A percentile compares a stretch with the other conserved stretches of the same genome.
Conservation (phyloP, 495 filamentous ascomycete species). For the Delitschia confertaspora region DNA sequence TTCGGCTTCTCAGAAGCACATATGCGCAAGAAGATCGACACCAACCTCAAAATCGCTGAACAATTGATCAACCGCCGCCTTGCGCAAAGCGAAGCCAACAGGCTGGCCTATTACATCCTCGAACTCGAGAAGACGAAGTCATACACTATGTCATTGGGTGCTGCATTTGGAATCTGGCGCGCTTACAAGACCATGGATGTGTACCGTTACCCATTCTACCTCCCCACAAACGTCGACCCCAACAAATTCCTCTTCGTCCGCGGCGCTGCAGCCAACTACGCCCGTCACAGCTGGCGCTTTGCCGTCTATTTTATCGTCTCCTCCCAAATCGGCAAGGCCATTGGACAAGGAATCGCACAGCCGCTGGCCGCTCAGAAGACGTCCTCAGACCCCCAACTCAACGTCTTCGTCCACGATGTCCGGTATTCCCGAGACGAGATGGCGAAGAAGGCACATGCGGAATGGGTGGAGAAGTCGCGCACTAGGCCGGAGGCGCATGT, state of each 20-base stretch:
- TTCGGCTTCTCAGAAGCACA: constrained; percentile 4
- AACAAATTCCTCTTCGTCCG: constrained; percentile 21
- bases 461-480: too few relatives aligned
- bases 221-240: constrained; percentile 21
- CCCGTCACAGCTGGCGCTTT: constrained; percentile 18
- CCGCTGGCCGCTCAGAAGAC: constrained; percentile 2
- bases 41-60: constrained; percentile 5
- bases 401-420: not conserved
- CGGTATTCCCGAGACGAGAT: not conserved
- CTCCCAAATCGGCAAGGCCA: constrained; percentile 9
- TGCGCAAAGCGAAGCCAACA: constrained; percentile 10
- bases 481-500: not conserved
- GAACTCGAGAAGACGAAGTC: constrained; percentile 6
- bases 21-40: constrained; percentile 1
- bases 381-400: constrained; percentile 10
- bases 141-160: constrained; percentile 5
- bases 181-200: constrained; percentile 6
- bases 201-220: constrained; percentile 20
- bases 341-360: constrained; percentile 2
- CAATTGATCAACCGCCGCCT: constrained; percentile 10
- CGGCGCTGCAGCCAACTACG: constrained; percentile 12
- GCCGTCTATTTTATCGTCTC: constrained; percentile 3
- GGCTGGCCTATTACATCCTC: constrained; percentile 6
- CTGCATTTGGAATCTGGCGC: constrained; percentile 7
- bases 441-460: too few relatives aligned